Percentiles rank a stretch among this genome's conserved stretches.
Conservation (phyloP, 2,329 filamentous ascomycete species). For the Ascosphaera aggregata region DNA sequence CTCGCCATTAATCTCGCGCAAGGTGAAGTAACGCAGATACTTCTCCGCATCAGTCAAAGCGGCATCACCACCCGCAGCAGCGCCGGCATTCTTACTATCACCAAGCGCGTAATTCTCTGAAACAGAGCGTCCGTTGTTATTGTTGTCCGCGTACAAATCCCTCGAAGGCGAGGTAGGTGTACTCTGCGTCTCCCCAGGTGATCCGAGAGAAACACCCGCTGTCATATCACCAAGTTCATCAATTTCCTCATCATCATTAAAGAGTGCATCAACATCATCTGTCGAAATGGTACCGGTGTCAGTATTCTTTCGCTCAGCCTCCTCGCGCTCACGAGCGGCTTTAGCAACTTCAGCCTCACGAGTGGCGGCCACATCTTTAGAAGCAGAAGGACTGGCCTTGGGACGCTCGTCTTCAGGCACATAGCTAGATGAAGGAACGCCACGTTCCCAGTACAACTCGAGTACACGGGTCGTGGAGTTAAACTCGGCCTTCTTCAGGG, state of each 20-base stretch:
- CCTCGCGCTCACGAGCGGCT: conserved; percentile 67
- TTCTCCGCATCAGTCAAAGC: conserved; percentile 88
- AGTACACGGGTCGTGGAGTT: conserved; percentile 86
- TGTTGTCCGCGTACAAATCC: conserved; percentile 16
- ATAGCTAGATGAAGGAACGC: conserved; percentile 84
- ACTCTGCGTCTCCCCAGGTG: conserved; percentile 61
- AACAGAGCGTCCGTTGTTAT: conserved; percentile 44
- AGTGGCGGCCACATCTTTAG: conserved; percentile 51
- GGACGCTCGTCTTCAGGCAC: conserved; percentile 93
- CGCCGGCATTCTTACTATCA: conserved; percentile 68
- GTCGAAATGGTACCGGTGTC: conserved; percentile 87
- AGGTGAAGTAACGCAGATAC: conserved; percentile 70
- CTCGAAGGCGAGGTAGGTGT: conserved; percentile 78
- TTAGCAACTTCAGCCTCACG: conserved; percentile 64
- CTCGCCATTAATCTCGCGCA: conserved; percentile 80
- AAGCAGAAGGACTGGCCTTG: conserved; percentile 51
- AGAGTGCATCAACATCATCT: conserved; percentile 83
- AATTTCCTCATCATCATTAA: conserved; percentile 73
- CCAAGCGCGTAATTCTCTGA: neutral
- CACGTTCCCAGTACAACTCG: conserved; percentile 99
- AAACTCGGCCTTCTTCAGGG: conserved; percentile 96
- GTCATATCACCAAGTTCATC: conserved; percentile 80
- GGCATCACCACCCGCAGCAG: conserved; percentile 43
- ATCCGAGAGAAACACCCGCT: conserved; percentile 65
- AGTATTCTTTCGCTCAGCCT: conserved; percentile 77